phyloP scores from a whole-genome alignment of 1,139 yeast genomes.

The Protomyces arabidopsidicola region DNA sequence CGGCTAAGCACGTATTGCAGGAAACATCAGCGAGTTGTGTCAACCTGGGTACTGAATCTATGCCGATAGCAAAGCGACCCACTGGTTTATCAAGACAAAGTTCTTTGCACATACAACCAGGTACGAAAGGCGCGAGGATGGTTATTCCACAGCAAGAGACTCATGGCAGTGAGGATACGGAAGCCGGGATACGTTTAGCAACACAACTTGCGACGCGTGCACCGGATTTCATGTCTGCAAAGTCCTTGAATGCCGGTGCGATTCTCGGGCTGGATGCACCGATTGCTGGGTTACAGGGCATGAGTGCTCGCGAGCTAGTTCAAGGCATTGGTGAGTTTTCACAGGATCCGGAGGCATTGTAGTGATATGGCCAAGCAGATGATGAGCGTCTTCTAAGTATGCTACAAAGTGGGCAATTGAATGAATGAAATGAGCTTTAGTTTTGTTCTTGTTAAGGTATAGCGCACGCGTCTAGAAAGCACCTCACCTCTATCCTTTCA shows the following conservation, averaged over 20 bases:
- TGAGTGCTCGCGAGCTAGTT: conserved; percentile 19
- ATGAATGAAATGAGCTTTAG: not conserved
- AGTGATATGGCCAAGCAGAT: not conserved
- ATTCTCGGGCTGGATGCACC: conserved; percentile 11
- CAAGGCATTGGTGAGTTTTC: not conserved
- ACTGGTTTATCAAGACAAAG: not conserved
- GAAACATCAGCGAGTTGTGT: not conserved
- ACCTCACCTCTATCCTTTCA: not conserved
- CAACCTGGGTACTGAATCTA: not conserved
- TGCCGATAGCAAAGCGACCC: not conserved
- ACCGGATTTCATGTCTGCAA: conserved; percentile 26
- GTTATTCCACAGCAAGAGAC: not conserved
- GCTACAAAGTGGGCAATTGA: not conserved
- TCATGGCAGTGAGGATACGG: not conserved
- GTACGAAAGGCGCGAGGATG: not conserved
- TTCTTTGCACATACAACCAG: not conserved
- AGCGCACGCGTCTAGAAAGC: too few species aligned
- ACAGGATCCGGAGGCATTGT: not conserved
- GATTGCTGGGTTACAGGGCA: conserved; percentile 6
- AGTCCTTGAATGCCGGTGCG: conserved; percentile 16
- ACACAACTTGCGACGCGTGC: conserved; percentile 19
- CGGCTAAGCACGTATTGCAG: not conserved
- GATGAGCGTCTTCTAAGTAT: not conserved
- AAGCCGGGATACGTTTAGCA: not conserved
- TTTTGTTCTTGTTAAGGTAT: too few species aligned